Evolutionary conservation across 768 basidiomycete species (phyloP).

Genomic region (Tricholoma terreum): DNA sequence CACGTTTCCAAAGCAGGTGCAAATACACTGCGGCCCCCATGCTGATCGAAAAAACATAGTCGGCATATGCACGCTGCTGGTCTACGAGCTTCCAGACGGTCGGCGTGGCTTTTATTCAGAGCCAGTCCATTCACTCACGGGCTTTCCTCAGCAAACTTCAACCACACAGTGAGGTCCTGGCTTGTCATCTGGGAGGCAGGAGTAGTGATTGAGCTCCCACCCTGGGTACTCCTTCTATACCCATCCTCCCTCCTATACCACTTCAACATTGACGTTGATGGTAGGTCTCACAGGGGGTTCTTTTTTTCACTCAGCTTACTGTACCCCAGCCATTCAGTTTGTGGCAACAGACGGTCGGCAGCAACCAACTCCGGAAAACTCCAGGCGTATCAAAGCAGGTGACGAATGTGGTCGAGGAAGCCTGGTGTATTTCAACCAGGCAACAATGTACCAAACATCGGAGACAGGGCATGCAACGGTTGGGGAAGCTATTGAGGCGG

Average conservation of each 20-base stretch:
- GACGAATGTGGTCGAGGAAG: background rate
- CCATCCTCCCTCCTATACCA: background rate
- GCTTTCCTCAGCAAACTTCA: slow-evolving; percentile 5
- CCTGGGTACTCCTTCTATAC: background rate
- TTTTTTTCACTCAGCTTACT: slow-evolving; percentile 2
- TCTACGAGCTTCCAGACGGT: slow-evolving; percentile 18
- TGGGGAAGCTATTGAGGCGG: background rate
- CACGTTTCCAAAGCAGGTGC: slow-evolving; percentile 3
- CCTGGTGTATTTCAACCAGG: background rate
- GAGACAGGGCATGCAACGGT: background rate
- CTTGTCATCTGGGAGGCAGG: slow-evolving; percentile 5
- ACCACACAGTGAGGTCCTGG: slow-evolving; percentile 11
- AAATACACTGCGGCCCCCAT: slow-evolving; percentile 24
- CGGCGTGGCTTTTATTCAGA: slow-evolving; percentile 23
- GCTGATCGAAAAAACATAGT: slow-evolving; percentile 29
- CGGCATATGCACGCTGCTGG: slow-evolving; percentile 24
- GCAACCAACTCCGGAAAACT: background rate
- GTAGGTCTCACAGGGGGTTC: no score
- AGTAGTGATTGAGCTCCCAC: slow-evolving; percentile 17
- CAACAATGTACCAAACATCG: background rate
- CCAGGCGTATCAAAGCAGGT: background rate
- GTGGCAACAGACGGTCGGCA: background rate
- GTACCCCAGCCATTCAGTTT: slow-evolving; percentile 7
- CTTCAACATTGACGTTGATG: background rate
- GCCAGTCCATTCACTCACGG: slow-evolving; percentile 28